A percentile compares a stretch with the other conserved stretches of the same genome.
Conservation (phyloP, 352 stramenopile genomes). For the Pythium periplocum region DNA sequence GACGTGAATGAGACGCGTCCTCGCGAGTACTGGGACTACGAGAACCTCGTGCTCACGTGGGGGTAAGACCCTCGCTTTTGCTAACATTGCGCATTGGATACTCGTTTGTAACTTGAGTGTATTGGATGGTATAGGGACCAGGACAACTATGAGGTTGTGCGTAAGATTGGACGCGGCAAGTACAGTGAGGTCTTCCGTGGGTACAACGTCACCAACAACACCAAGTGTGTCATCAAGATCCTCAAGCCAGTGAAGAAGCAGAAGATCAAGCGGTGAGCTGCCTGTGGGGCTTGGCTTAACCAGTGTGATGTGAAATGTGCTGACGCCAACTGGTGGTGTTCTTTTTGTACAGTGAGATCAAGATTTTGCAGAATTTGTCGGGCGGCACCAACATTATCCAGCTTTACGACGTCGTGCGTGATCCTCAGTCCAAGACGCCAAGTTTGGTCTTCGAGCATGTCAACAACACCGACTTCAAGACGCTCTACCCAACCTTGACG, state of each 20-base stretch:
- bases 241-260: conserved; percentile 99
- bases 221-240: conserved; percentile 99
- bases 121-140: conserved; percentile 74
- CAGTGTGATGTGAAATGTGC: too few relatives aligned
- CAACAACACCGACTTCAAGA: conserved; percentile 99
- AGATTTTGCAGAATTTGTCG: conserved; percentile 99
- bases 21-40: conserved; percentile 99
- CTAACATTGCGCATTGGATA: too few relatives aligned
- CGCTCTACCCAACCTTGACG: conserved; percentile 97
- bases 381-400: conserved; percentile 99
- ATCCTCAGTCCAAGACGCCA: conserved; percentile 98
- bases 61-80: conserved; percentile 32
- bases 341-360: conserved; percentile 88
- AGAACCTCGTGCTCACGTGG: conserved; percentile 97
- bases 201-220: conserved; percentile 96
- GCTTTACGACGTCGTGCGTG: conserved; percentile 97
- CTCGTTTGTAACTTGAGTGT: too few relatives aligned
- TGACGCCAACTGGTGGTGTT: neutral
- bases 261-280: conserved; percentile 95
- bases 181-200: conserved; percentile 99
- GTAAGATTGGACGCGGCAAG: conserved; percentile 99
- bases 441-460: conserved; percentile 98
- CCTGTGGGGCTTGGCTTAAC: too few relatives aligned
- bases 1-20: conserved; percentile 95
- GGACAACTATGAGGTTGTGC: conserved; percentile 99